phyloP scores from a whole-genome alignment of 106 monocot species.

The Gastrodia elata region DNA sequence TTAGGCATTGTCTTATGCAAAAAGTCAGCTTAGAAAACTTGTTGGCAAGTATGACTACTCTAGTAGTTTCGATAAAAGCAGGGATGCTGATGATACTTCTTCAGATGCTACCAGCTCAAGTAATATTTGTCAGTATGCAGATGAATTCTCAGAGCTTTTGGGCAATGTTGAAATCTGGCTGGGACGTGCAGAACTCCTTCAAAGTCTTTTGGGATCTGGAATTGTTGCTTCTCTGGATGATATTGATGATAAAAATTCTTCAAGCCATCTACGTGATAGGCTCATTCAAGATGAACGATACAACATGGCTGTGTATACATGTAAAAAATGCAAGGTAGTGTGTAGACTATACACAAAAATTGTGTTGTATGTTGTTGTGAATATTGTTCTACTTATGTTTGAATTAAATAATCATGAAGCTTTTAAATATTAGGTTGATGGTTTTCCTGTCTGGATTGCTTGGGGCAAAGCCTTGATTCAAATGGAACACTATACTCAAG shows the following conservation, averaged over 20 bases:
- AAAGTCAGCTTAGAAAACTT: slow-evolving; percentile 54
- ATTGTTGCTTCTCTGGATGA: slow-evolving; percentile 94
- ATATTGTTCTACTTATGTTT: neutral
- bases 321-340: slow-evolving; percentile 94
- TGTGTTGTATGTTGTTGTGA: slow-evolving; percentile 2
- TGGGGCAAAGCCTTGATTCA: slow-evolving; percentile 94
- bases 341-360: neutral
- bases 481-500: slow-evolving; percentile 87
- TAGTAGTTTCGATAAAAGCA: slow-evolving; percentile 61
- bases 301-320: slow-evolving; percentile 96
- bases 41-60: slow-evolving; percentile 44
- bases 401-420: neutral
- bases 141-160: slow-evolving; percentile 69
- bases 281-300: slow-evolving; percentile 75
- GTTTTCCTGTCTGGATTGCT: slow-evolving; percentile 92
- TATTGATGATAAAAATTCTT: slow-evolving; percentile 81
- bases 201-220: slow-evolving; percentile 87
- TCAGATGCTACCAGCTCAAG: slow-evolving; percentile 55
- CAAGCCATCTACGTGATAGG: slow-evolving; percentile 62
- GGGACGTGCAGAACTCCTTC: slow-evolving; percentile 90
- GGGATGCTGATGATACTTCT: slow-evolving; percentile 61
- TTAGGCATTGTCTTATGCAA: slow-evolving; percentile 78
- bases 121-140: slow-evolving; percentile 41
- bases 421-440: slow-evolving; percentile 55
- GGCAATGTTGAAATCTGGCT: slow-evolving; percentile 65